A percentile compares a stretch with the other conserved stretches of the same genome.
Conservation (phyloP, 2,329 filamentous ascomycete genomes). For the Talaromyces sp. region DNA sequence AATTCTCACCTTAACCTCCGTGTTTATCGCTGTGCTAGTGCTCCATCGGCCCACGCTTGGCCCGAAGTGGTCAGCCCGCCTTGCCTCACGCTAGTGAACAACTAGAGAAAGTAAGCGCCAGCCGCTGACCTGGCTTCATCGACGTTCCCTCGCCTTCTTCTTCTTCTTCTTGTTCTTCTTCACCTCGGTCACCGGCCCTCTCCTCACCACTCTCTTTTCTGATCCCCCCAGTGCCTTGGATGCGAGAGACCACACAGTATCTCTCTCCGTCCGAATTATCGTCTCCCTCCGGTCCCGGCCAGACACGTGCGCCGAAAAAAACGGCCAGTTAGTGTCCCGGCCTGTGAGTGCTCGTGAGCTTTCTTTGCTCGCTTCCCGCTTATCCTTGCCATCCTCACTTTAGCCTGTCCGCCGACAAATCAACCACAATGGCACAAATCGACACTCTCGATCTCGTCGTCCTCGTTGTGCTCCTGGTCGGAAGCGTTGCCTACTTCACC, state of each 20-base stretch:
- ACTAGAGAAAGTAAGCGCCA: neutral
- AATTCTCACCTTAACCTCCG: neutral
- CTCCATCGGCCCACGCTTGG: neutral
- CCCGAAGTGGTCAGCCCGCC: neutral
- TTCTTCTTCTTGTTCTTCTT: neutral
- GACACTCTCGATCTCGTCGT: conserved; percentile 94
- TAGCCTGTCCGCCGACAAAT: neutral
- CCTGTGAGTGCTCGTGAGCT: neutral
- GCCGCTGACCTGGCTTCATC: neutral
- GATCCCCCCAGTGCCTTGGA: neutral
- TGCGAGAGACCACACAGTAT: neutral
- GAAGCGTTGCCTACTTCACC: conserved; percentile 92
- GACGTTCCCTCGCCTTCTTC: neutral
- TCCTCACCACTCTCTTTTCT: neutral
- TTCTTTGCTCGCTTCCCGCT: neutral
- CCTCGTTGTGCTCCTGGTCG: conserved; percentile 75
- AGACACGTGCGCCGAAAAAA: neutral
- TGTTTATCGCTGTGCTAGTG: neutral
- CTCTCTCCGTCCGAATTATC: neutral
- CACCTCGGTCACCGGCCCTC: neutral
- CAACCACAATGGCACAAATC: conserved; percentile 75
- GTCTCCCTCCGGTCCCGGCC: neutral
- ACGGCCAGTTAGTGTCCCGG: neutral
- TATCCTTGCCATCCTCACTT: conserved; percentile 2
- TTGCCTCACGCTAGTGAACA: neutral